A percentile compares a stretch with the other conserved stretches of the same genome.
phyloP scores from a whole-genome alignment of 2,329 filamentous ascomycete species.

The Cladosporium colombiae region DNA sequence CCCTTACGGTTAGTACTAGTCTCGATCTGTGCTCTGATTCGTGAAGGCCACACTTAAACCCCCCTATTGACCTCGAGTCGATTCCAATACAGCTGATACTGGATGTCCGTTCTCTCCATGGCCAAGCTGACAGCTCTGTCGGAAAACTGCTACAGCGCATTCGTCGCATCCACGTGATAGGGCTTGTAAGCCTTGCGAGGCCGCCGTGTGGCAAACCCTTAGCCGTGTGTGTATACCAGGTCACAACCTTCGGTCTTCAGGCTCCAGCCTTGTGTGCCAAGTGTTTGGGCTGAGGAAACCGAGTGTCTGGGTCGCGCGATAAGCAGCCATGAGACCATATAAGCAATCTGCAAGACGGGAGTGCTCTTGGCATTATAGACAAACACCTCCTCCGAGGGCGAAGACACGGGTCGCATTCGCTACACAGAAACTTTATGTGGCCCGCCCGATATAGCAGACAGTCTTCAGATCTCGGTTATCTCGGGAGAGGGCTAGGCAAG shows the following conservation, averaged over 20 bases:
- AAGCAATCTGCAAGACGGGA: neutral
- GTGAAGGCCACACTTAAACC: neutral
- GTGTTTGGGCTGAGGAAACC: neutral
- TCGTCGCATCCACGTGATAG: neutral
- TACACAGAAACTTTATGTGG: neutral
- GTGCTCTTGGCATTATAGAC: neutral
- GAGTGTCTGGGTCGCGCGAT: neutral
- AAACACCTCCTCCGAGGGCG: neutral
- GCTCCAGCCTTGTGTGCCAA: neutral
- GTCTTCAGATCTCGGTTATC: slow-evolving; percentile 1
- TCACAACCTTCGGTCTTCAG: neutral
- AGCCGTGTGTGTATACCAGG: neutral
- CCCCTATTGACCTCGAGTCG: neutral
- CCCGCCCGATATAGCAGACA: slow-evolving; percentile 1
- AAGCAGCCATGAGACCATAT: slow-evolving; percentile 9
- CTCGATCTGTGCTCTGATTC: neutral
- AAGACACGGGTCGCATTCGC: slow-evolving; percentile 1
- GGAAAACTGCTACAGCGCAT: neutral
- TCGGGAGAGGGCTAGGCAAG: neutral
- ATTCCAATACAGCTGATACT: neutral
- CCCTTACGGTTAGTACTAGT: neutral
- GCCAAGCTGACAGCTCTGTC: neutral
- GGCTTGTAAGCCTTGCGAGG: neutral
- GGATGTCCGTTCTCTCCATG: neutral
- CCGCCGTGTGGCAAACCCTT: neutral